Evolutionary conservation across 257 asterid species (phyloP).

Genomic region (Verbascum thapsus): DNA sequence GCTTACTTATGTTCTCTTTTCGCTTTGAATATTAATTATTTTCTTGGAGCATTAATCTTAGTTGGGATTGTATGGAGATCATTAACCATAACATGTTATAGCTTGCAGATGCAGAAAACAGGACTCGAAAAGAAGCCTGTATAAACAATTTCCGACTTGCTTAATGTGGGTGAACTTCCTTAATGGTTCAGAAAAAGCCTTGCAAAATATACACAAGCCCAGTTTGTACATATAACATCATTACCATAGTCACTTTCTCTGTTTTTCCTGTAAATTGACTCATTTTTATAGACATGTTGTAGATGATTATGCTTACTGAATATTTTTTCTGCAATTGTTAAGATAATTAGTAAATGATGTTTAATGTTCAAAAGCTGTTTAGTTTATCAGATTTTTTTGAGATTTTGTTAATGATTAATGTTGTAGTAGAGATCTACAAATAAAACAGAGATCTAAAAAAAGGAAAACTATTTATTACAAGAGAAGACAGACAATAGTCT

Average conservation of each 20-base stretch:
- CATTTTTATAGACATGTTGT: background rate
- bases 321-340: background rate
- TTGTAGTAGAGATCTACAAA: too few relatives aligned
- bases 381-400: background rate
- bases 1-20: background rate
- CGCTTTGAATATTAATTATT: background rate
- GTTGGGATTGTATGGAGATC: background rate
- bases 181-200: slow-evolving; percentile 7
- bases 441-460: background rate
- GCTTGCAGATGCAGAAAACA: slow-evolving; percentile 32
- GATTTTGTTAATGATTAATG: too few relatives aligned
- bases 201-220: background rate
- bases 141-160: slow-evolving; percentile 16
- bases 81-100: slow-evolving; percentile 10
- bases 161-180: background rate
- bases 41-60: background rate
- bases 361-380: background rate
- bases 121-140: slow-evolving; percentile 15
- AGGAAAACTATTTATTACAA: slow-evolving; percentile 35
- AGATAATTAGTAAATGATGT: slow-evolving; percentile 15
- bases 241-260: background rate
- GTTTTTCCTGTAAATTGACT: background rate
- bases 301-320: slow-evolving; percentile 4
- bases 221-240: slow-evolving; percentile 5
- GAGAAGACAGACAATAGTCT: slow-evolving; percentile 28